These are phyloP conservation scores for Backusella mclennaniae DNA, from an alignment of 192 early-diverging fungal genomes.

Conservation along the genomic window DNA sequence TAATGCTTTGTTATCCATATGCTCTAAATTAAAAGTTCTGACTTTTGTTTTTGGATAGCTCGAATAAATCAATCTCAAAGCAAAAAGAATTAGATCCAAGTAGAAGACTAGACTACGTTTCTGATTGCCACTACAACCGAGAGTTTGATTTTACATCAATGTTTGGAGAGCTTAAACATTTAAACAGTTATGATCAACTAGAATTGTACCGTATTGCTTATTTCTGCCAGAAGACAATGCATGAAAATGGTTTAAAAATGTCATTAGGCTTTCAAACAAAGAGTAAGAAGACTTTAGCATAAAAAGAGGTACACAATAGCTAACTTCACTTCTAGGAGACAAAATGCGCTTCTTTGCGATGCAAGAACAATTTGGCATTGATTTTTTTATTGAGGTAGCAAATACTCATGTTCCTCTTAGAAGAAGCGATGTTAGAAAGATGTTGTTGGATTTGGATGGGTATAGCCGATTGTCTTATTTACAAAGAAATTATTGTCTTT, in stretches of 20 bases:
- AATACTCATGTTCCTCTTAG: neutral
- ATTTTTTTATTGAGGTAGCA: neutral
- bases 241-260: neutral
- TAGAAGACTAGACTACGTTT: neutral
- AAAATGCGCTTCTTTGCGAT: neutral
- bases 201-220: neutral
- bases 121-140: neutral
- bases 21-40: neutral
- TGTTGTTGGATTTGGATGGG: neutral
- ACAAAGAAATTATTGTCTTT: neutral
- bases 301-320: neutral
- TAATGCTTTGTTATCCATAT: neutral
- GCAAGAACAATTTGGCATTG: neutral
- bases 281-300: neutral
- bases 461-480: neutral
- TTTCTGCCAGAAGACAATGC: neutral
- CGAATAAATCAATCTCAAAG: neutral
- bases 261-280: neutral
- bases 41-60: neutral
- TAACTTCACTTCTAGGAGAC: neutral
- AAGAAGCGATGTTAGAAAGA: neutral
- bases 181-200: neutral
- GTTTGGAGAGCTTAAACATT: neutral
- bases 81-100: neutral
- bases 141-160: neutral